phyloP scores from a whole-genome alignment of 2,329 filamentous ascomycete species.

The Berkeleyomyces rouxiae region DNA sequence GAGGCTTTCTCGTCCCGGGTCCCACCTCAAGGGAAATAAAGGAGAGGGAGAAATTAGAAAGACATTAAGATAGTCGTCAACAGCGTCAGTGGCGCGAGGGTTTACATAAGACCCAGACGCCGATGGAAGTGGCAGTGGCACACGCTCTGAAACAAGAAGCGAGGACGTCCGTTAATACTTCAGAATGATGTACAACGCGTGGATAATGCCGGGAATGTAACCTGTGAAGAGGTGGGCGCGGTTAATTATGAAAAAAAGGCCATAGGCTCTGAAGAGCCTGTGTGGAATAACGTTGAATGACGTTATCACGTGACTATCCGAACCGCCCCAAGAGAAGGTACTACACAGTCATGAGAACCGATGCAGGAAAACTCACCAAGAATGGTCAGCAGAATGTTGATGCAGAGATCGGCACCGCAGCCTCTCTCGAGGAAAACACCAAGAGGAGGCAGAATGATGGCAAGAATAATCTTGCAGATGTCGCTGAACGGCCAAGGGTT shows the following conservation, averaged over 20 bases:
- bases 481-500: slow-evolving; percentile 24
- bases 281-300: neutral
- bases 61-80: no score
- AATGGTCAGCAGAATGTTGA: slow-evolving; percentile 81
- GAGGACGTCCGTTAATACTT: slow-evolving; percentile 47
- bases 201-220: slow-evolving; percentile 69
- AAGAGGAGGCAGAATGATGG: slow-evolving; percentile 74
- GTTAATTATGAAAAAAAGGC: neutral
- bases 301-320: neutral
- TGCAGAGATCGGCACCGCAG: slow-evolving; percentile 71
- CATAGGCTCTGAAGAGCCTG: neutral
- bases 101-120: no score
- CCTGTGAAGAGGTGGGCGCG: slow-evolving; percentile 19
- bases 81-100: neutral
- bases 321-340: neutral
- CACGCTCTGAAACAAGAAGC: neutral
- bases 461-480: slow-evolving; percentile 60
- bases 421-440: slow-evolving; percentile 91
- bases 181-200: slow-evolving; percentile 84
- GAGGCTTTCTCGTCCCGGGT: no score
- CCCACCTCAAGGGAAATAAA: no score
- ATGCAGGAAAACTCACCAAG: slow-evolving; percentile 30
- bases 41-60: no score
- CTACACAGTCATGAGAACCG: neutral
- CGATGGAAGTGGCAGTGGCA: neutral